Percentiles rank a stretch among this genome's conserved stretches.
These are phyloP conservation scores for Yamadazyma dushanensis DNA, from an alignment of 1,139 yeast species.

Conservation along the genomic window DNA sequence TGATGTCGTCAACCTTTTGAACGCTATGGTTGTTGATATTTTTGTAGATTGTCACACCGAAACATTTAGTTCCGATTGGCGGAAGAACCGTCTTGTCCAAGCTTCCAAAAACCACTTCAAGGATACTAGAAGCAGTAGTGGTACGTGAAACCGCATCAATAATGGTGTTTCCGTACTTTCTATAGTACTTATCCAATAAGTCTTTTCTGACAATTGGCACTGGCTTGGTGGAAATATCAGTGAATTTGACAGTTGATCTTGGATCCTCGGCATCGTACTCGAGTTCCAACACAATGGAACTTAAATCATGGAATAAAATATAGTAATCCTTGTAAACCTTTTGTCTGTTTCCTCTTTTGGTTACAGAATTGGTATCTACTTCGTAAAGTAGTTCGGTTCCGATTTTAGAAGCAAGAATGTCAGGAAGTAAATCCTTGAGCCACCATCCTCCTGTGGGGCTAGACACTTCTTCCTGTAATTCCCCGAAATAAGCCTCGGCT, in stretches of 20 bases:
- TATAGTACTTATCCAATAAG: slow-evolving; percentile 51
- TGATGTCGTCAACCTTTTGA: slow-evolving; percentile 59
- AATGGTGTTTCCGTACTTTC: slow-evolving; percentile 41
- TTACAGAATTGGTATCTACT: slow-evolving; percentile 56
- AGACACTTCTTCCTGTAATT: slow-evolving; percentile 33
- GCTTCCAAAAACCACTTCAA: slow-evolving; percentile 21
- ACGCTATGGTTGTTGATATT: slow-evolving; percentile 47
- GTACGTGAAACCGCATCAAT: slow-evolving; percentile 4
- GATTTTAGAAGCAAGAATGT: slow-evolving; percentile 41
- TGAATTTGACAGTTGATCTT: slow-evolving; percentile 47
- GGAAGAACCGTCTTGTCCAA: slow-evolving; percentile 35
- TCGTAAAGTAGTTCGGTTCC: slow-evolving; percentile 60
- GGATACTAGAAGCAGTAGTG: slow-evolving; percentile 12
- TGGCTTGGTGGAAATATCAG: slow-evolving; percentile 39
- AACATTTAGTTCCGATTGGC: slow-evolving; percentile 67
- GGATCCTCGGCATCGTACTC: slow-evolving; percentile 61
- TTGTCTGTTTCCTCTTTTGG: slow-evolving; percentile 57
- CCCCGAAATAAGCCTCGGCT: slow-evolving; percentile 29
- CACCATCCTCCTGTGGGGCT: slow-evolving; percentile 56
- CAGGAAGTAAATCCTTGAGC: slow-evolving; percentile 62
- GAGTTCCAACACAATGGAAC: slow-evolving; percentile 62
- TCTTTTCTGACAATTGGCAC: slow-evolving; percentile 52
- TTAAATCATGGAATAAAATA: slow-evolving; percentile 69
- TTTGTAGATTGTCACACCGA: slow-evolving; percentile 70
- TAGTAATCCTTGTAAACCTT: slow-evolving; percentile 66